Base-by-base conservation (phyloP, 1,139 yeast species). In the Suhomyces guaymorum region DNA sequence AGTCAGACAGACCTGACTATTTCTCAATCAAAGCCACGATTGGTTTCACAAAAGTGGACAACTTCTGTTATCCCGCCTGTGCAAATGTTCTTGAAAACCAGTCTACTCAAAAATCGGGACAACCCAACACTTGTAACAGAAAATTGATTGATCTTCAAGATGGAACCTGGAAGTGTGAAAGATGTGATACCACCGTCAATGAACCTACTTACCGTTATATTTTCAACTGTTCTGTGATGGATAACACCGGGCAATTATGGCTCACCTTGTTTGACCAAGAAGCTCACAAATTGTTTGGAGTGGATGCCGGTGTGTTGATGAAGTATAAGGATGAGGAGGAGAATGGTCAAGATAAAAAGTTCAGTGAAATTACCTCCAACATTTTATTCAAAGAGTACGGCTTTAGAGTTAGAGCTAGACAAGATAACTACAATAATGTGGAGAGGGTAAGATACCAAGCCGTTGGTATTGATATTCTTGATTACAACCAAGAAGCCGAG, bases 21-120 rank as follows among this genome's bases (percentile, higher is more conserved):
- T 88, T 87, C 61, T 68, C 74, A 22, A 57, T 83, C 31, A 86
- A 83, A 54, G 97, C 90, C 1, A 75, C 88, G 4, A 70, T 90
- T 28, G 75, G 80, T 37, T 84, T 72, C 51, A 66, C 88, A 39
- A 82, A 80, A 59, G 77, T 83, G 13, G 94, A 85, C 42, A 82
- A 75, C 46, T 78, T 89, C 57, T 78, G 87, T 35, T 92, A 92
- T 56, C 96, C 97, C 9, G 94, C 97, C n/a, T 94, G 98, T 64
- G 65, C 71, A 18, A 71, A 77, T 37, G 79, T 73, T 28, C 51
- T 59, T 16, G 51, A 47, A 32, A 47, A 52, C n/a, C 51, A 48
- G 33, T 49, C 58, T 14, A 43, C 54, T 22, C 49, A 43, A 32
- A 49, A 38, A 44, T 28, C 33, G 13, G 27, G 39, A 15, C 52